Conservation (phyloP, 129 eudicot genomes). For the Heracleum sosnowskyi region DNA sequence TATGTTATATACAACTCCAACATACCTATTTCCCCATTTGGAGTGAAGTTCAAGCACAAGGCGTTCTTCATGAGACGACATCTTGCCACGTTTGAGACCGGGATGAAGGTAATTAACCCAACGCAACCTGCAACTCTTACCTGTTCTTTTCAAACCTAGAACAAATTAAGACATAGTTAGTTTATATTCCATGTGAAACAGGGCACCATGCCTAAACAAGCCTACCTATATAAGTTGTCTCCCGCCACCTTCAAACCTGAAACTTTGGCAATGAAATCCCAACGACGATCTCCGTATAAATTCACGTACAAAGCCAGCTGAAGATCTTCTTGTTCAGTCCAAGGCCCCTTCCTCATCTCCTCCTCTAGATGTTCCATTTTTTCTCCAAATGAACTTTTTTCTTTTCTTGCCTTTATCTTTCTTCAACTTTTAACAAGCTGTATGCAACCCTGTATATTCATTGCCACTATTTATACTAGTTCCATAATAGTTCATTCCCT, state of each 20-base stretch:
- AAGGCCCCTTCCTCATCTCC: constrained; percentile 71
- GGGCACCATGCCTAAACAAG: constrained; percentile 36
- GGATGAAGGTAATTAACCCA: constrained; percentile 98
- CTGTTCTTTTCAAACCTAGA: constrained; percentile 88
- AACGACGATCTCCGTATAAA: constrained; percentile 73
- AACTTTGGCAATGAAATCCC: constrained; percentile 92
- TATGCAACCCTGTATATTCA: constrained; percentile 1
- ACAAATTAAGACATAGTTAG: constrained; percentile 15
- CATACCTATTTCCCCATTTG: constrained; percentile 93
- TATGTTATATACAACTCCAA: too few species aligned
- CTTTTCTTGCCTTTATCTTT: neutral
- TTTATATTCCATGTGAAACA: constrained; percentile 12
- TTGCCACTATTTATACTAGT: constrained; percentile 18
- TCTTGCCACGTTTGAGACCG: constrained; percentile 80
- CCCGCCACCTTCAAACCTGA: constrained; percentile 99
- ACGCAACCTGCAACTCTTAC: constrained; percentile 91
- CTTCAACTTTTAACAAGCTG: neutral
- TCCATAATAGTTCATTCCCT: neutral
- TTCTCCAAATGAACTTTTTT: neutral
- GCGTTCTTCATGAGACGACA: constrained; percentile 87
- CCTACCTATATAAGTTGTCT: constrained; percentile 39
- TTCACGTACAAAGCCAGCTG: constrained; percentile 62
- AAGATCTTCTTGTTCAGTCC: constrained; percentile 81
- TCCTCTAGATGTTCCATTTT: constrained; percentile 34
- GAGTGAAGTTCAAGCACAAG: constrained; percentile 83